Base-by-base conservation (phyloP, 352 stramenopile species). In the Pythium rishiriense region DNA sequence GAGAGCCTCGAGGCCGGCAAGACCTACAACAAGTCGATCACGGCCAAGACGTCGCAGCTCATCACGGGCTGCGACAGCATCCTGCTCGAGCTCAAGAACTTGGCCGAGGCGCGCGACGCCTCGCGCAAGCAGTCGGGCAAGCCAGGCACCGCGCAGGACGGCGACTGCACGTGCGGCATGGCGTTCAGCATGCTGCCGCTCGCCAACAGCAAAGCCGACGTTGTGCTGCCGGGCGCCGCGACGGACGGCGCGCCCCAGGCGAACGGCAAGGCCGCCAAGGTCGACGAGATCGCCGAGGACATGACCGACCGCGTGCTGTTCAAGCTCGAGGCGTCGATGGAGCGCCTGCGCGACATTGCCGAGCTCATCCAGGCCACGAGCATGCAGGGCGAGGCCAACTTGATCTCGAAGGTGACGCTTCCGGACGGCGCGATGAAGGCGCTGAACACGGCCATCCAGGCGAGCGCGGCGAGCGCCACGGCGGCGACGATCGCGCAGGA, bases 1-100 rank as follows among this genome's bases (percentile, higher is more conserved):
- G 81, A 89, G 21, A 78, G 80, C 28, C 61, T 93, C 28, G 85
- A 94, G 42, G 85, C 83, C 28, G 85, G 81, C 53, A 91, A 92
- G 70, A 90, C 83, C 28, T 94, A 91, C 72, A 94, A 92, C 72
- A 91, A 91, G 60, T 90, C 81, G 50, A 90, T 94, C 58, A 86
- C 83, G 28, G 73, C 83, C 58, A 92, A 90, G 73, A 94, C 85
- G 4, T 89, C 85, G 21, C 85, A 86, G 66, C 53, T 94, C 25
- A 73, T 94, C 56, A 84, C 75, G 25, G 85, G 83, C n/a, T 93
- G 81, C 55, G 85, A 94, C 43, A 82, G 60, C 21, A 66, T 94
- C 19, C 64, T 94, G 43, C 63, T 92, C 19, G 85, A 94, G 69
- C 58, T 94, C 54, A 87, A 93, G 67, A 85, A 81, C 60, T 68